phyloP scores from a whole-genome alignment of 352 stramenopile species.

The Thraustochytrium striatum region DNA sequence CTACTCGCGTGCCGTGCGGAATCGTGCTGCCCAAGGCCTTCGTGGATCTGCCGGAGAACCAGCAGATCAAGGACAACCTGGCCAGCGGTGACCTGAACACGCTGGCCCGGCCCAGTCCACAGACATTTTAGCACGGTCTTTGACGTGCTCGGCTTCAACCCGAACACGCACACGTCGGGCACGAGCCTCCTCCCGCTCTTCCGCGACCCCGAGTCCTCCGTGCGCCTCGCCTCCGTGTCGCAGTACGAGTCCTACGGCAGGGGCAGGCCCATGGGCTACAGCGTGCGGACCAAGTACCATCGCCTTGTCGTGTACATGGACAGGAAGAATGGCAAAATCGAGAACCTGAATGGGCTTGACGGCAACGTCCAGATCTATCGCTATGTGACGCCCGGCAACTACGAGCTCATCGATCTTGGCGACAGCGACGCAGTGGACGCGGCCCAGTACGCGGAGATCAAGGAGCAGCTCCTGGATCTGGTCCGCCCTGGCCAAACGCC shows the following conservation, averaged over 20 bases:
- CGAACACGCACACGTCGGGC: not conserved
- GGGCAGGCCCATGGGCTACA: constrained; percentile 24
- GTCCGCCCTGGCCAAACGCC: not conserved
- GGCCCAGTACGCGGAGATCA: not conserved
- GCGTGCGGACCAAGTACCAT: constrained; percentile 7
- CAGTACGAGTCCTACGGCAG: constrained; percentile 3
- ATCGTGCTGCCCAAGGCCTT: not conserved
- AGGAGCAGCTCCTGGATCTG: not conserved
- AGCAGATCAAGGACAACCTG: not conserved
- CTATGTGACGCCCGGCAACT: constrained; percentile 7
- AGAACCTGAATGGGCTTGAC: not conserved
- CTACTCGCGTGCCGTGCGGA: not conserved
- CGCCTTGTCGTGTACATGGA: constrained; percentile 37
- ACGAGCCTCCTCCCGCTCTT: constrained; percentile 15
- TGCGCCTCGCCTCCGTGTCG: not conserved
- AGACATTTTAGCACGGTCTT: constrained; percentile 18
- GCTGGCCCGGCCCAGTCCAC: not conserved
- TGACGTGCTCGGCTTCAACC: constrained; percentile 2
- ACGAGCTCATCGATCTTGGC: constrained; percentile 6
- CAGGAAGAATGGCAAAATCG: not conserved
- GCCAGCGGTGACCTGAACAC: not conserved
- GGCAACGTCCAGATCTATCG: constrained; percentile 24
- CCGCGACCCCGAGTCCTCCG: not conserved
- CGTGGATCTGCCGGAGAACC: not conserved
- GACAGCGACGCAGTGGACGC: not conserved